phyloP scores from a whole-genome alignment of 2,329 filamentous ascomycete species.

The Lachnellula cervina region DNA sequence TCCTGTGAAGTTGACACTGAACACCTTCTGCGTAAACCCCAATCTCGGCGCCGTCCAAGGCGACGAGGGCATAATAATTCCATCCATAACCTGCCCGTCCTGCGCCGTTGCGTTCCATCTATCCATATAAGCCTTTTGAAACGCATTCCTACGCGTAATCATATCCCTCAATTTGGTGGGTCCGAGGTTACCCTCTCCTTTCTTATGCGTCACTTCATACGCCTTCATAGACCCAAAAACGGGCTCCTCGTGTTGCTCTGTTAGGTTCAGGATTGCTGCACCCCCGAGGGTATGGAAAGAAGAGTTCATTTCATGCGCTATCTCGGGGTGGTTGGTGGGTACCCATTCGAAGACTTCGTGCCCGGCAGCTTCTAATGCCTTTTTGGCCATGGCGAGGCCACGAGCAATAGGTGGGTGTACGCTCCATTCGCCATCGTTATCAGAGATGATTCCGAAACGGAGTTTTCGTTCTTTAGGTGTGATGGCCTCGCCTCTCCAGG shows the following conservation, averaged over 20 bases:
- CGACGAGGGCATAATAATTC: conserved; percentile 30
- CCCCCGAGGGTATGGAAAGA: conserved; percentile 33
- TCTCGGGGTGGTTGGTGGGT: conserved; percentile 32
- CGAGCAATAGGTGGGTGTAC: conserved; percentile 36
- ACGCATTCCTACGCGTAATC: conserved; percentile 30
- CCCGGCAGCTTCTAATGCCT: conserved; percentile 32
- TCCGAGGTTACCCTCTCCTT: conserved; percentile 26
- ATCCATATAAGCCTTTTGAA: conserved; percentile 35
- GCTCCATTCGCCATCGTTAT: conserved; percentile 33
- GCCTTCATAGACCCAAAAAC: conserved; percentile 27
- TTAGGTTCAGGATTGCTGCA: conserved; percentile 28
- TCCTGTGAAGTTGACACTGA: conserved; percentile 29
- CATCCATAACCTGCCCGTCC: conserved; percentile 33
- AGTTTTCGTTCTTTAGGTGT: conserved; percentile 34
- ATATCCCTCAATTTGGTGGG: conserved; percentile 30
- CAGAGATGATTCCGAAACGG: conserved; percentile 34
- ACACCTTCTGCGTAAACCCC: conserved; percentile 26
- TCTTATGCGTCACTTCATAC: conserved; percentile 26
- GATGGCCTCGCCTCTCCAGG: conserved; percentile 33
- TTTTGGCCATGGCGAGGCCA: conserved; percentile 31
- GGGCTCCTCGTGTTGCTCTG: conserved; percentile 26
- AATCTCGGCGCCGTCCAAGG: conserved; percentile 34
- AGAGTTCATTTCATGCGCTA: conserved; percentile 24
- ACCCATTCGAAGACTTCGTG: conserved; percentile 35
- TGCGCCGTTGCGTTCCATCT: conserved; percentile 31